Evolutionary conservation across 2,329 filamentous ascomycete genomes (phyloP).

Genomic region (Aspergillus chevalieri): DNA sequence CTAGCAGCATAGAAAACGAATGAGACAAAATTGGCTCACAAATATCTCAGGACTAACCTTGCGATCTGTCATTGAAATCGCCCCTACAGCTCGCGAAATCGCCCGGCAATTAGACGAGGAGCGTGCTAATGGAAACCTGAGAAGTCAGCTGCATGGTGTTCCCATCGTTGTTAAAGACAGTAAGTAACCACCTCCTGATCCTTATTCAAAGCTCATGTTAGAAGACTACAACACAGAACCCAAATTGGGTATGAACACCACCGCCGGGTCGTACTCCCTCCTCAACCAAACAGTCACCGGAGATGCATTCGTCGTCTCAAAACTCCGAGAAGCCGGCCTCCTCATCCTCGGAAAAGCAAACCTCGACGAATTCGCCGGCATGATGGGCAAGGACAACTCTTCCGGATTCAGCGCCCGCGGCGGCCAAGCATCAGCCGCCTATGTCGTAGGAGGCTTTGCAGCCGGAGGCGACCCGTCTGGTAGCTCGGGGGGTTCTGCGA

Average conservation of each 20-base stretch:
- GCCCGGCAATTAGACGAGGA: too few species aligned
- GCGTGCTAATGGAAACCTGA: not conserved
- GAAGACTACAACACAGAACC: too few species aligned
- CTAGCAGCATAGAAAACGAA: too few species aligned
- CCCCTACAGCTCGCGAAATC: too few species aligned
- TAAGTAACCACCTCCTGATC: too few species aligned
- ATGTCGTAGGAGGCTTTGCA: conserved; percentile 55
- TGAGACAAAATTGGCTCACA: too few species aligned
- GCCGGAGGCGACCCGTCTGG: too few species aligned
- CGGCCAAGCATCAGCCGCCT: conserved; percentile 61
- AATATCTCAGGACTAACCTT: too few species aligned
- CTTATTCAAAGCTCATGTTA: too few species aligned
- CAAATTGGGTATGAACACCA: conserved; percentile 48
- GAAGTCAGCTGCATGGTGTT: too few species aligned
- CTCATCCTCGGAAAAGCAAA: conserved; percentile 57
- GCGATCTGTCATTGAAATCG: too few species aligned
- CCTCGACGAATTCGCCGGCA: conserved; percentile 54
- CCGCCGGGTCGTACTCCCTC: conserved; percentile 49
- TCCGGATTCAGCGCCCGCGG: conserved; percentile 41
- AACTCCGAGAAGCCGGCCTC: conserved; percentile 47
- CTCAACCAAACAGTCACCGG: conserved; percentile 34
- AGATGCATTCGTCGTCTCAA: conserved; percentile 48
- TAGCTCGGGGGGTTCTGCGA: conserved; percentile 55
- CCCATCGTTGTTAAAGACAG: too few species aligned
- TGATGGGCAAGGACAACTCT: conserved; percentile 59